Conservation (phyloP, 2,329 filamentous ascomycete genomes). For the Fusarium incarnatum region DNA sequence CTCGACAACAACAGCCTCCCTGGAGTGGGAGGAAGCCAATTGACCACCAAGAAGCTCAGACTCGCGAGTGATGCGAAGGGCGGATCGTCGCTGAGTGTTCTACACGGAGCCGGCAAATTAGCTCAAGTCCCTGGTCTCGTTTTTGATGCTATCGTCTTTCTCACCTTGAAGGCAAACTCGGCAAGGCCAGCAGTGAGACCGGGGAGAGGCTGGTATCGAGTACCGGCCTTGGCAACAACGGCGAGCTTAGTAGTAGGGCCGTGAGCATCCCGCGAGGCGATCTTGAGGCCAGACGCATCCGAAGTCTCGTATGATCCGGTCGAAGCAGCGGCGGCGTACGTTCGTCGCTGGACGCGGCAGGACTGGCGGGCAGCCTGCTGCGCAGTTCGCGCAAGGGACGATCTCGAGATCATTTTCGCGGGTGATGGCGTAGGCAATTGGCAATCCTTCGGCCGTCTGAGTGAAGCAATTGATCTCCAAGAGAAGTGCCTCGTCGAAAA, state of each 20-base stretch:
- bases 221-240: constrained; percentile 92
- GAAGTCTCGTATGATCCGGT: constrained; percentile 89
- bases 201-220: constrained; percentile 89
- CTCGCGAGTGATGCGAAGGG: constrained; percentile 93
- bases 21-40: constrained; percentile 87
- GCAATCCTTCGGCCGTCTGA: constrained; percentile 59
- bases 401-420: constrained; percentile 72
- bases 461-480: constrained; percentile 54
- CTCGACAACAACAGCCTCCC: constrained; percentile 91
- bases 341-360: constrained; percentile 67
- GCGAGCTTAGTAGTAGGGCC: constrained; percentile 92
- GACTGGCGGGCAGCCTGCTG: constrained; percentile 68
- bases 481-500: constrained; percentile 59
- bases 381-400: constrained; percentile 68
- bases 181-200: constrained; percentile 91
- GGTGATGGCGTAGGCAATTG: constrained; percentile 68
- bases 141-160: constrained; percentile 22
- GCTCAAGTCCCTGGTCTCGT: constrained; percentile 50
- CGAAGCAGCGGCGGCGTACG: constrained; percentile 69
- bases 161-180: constrained; percentile 97
- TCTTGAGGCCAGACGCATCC: constrained; percentile 89
- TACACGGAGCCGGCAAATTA: constrained; percentile 63
- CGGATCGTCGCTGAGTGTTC: constrained; percentile 89
- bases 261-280: constrained; percentile 88
- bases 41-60: constrained; percentile 93